phyloP scores from a whole-genome alignment of 192 early-diverging fungal species.

The Backusella luteola region DNA sequence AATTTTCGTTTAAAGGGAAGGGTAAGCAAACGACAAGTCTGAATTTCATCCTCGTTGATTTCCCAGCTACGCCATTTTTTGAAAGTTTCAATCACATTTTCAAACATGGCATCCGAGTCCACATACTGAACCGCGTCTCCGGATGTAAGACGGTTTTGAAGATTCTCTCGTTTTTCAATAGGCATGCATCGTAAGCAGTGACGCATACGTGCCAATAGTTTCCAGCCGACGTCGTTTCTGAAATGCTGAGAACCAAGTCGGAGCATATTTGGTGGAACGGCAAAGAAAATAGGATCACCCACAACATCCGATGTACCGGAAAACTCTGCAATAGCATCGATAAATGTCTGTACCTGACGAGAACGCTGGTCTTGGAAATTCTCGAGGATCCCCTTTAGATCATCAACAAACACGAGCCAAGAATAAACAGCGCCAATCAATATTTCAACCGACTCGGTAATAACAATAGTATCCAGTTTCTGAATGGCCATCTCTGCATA shows the following conservation, averaged over 20 bases:
- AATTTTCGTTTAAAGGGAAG: slow-evolving; percentile 40
- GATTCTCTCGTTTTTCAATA: slow-evolving; percentile 19
- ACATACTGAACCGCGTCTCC: slow-evolving; percentile 32
- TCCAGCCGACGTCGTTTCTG: slow-evolving; percentile 75
- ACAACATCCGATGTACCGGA: slow-evolving; percentile 37
- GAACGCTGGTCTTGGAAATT: slow-evolving; percentile 46
- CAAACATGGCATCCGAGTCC: slow-evolving; percentile 45
- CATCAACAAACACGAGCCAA: slow-evolving; percentile 63
- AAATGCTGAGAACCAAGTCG: slow-evolving; percentile 58
- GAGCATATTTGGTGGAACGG: slow-evolving; percentile 61
- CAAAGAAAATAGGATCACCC: slow-evolving; percentile 68
- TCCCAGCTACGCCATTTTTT: slow-evolving; percentile 66
- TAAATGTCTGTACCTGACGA: slow-evolving; percentile 55
- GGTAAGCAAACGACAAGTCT: slow-evolving; percentile 43
- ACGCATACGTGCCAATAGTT: slow-evolving; percentile 63
- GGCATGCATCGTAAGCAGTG: slow-evolving; percentile 55
- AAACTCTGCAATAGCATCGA: slow-evolving; percentile 52
- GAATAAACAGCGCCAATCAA: slow-evolving; percentile 64
- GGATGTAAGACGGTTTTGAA: slow-evolving; percentile 45
- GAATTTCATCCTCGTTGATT: slow-evolving; percentile 42
- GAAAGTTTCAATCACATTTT: slow-evolving; percentile 43
- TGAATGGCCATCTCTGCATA: slow-evolving; percentile 44
- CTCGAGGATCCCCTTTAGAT: slow-evolving; percentile 49
- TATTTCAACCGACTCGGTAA: slow-evolving; percentile 73
- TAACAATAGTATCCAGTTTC: slow-evolving; percentile 51